These are phyloP conservation scores for Huntiella bhutanensis DNA, from an alignment of 2,329 filamentous ascomycete genomes.

Conservation along the genomic window DNA sequence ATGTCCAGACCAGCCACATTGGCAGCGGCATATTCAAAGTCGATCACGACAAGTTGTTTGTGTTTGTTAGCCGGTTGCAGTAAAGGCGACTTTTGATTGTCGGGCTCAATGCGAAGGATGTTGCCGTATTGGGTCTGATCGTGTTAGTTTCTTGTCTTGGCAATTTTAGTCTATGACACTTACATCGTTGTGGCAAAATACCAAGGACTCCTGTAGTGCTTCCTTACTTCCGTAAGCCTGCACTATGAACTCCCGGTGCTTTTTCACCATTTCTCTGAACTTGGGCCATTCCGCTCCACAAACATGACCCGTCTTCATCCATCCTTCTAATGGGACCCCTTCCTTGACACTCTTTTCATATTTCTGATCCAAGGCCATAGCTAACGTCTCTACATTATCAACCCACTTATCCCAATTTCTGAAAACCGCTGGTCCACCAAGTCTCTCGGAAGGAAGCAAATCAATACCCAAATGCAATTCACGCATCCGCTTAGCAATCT, in stretches of 20 bases:
- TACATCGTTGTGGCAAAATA: slow-evolving; percentile 97
- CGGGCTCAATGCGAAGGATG: slow-evolving; percentile 55
- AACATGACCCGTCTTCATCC: slow-evolving; percentile 55
- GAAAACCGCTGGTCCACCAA: slow-evolving; percentile 67
- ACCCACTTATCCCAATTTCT: slow-evolving; percentile 93
- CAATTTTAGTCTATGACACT: slow-evolving; percentile 18
- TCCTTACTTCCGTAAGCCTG: slow-evolving; percentile 48
- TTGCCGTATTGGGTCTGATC: slow-evolving; percentile 90
- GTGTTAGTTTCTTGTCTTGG: not conserved
- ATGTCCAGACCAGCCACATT: slow-evolving; percentile 80
- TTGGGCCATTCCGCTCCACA: slow-evolving; percentile 68
- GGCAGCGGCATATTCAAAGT: slow-evolving; percentile 91
- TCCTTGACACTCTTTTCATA: slow-evolving; percentile 21
- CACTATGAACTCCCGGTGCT: slow-evolving; percentile 58
- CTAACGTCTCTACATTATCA: slow-evolving; percentile 40
- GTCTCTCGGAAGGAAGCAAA: slow-evolving; percentile 56
- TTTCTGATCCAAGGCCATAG: slow-evolving; percentile 38
- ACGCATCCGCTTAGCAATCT: slow-evolving; percentile 94
- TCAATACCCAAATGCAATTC: slow-evolving; percentile 91
- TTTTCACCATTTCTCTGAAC: slow-evolving; percentile 57
- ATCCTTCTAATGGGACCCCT: slow-evolving; percentile 24
- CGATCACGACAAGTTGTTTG: slow-evolving; percentile 91
- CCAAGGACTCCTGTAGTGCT: slow-evolving; percentile 52
- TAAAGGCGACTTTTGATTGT: slow-evolving; percentile 63
- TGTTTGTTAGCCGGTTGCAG: slow-evolving; percentile 81